Conservation (phyloP, 176 grass and related monocot species). For the Musa itinerans region DNA sequence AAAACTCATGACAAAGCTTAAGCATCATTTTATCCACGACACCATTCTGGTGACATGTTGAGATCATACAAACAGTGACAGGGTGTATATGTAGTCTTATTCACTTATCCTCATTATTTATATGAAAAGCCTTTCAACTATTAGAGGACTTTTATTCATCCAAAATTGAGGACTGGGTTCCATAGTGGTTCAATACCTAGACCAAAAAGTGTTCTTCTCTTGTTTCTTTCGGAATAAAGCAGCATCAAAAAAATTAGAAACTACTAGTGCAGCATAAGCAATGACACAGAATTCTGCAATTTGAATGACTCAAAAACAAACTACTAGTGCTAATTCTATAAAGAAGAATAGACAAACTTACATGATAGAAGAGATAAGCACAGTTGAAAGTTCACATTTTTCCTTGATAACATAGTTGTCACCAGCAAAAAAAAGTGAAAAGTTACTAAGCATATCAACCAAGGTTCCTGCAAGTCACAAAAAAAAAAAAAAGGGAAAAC, state of each 20-base stretch:
- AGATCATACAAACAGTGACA: too few species aligned
- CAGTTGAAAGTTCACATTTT: constrained; percentile 82
- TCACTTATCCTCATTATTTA: too few species aligned
- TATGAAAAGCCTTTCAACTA: too few species aligned
- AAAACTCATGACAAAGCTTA: too few species aligned
- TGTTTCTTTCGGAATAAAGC: too few species aligned
- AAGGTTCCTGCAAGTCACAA: constrained; percentile 57
- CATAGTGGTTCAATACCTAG: too few species aligned
- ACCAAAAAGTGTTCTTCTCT: too few species aligned
- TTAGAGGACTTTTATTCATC: too few species aligned
- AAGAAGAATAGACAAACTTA: constrained; percentile 25
- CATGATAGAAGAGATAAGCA: constrained; percentile 59
- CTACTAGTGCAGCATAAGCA: neutral
- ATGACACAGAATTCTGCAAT: neutral
- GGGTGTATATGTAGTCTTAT: too few species aligned
- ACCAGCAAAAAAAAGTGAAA: constrained; percentile 65
- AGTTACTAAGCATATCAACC: constrained; percentile 54
- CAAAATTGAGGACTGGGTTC: too few species aligned
- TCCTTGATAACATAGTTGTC: constrained; percentile 68
- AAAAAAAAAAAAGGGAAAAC: neutral
- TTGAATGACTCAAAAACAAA: neutral
- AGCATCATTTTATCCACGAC: too few species aligned
- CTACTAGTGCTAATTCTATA: neutral
- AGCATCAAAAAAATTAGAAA: neutral
- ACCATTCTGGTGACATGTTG: too few species aligned